A percentile compares a stretch with the other conserved stretches of the same genome.
These are phyloP conservation scores for Neophaeococcomyces aloes DNA, from an alignment of 2,329 filamentous ascomycete species.

Conservation along the genomic window DNA sequence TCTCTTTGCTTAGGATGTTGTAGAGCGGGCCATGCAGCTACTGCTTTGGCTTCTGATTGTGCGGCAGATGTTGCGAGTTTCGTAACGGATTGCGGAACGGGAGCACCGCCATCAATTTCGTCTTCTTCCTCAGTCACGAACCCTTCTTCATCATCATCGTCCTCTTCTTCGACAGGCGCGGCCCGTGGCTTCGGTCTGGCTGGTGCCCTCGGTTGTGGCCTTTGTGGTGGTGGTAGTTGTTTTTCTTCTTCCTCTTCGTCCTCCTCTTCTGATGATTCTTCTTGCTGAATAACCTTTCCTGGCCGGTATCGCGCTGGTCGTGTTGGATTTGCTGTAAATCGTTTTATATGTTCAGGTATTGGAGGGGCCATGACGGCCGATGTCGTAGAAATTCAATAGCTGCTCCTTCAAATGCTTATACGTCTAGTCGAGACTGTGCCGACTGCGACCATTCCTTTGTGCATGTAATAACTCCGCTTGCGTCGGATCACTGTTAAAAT, in stretches of 20 bases:
- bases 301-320: conserved; percentile 71
- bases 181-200: conserved; percentile 20
- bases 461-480: no score
- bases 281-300: conserved; percentile 57
- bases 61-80: conserved; percentile 6
- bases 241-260: conserved; percentile 48
- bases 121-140: conserved; percentile 50
- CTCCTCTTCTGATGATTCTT: conserved; percentile 39
- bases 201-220: conserved; percentile 24
- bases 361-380: conserved; percentile 31
- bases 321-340: conserved; percentile 86
- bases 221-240: conserved; percentile 28
- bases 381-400: no score
- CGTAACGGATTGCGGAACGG: conserved; percentile 1
- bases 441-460: no score
- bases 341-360: conserved; percentile 45
- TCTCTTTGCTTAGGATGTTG: conserved; percentile 12
- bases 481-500: no score
- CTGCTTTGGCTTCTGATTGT: not conserved
- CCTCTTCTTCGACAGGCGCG: conserved; percentile 31
- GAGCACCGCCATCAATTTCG: conserved; percentile 18
- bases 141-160: conserved; percentile 44
- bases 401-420: no score
- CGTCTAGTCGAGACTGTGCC: no score
- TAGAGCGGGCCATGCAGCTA: not conserved